These are phyloP conservation scores for Lophiostoma macrostomum DNA, from an alignment of 495 filamentous ascomycete species.

Conservation along the genomic window DNA sequence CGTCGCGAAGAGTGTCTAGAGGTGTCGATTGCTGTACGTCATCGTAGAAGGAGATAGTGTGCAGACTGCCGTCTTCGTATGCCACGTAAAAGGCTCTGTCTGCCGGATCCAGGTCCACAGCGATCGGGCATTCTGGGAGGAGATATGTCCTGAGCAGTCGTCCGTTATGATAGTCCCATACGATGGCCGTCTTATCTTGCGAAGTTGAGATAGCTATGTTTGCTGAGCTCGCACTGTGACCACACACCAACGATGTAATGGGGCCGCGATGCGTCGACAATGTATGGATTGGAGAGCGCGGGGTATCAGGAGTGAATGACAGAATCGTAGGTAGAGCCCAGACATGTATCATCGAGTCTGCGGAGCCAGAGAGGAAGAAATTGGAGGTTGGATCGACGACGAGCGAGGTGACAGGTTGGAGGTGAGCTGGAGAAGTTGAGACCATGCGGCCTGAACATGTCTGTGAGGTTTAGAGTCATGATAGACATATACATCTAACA, in stretches of 20 bases:
- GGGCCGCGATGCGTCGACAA: constrained; percentile 77
- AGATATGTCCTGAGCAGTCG: constrained; percentile 73
- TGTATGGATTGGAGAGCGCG: constrained; percentile 55
- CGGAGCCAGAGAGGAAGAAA: constrained; percentile 81
- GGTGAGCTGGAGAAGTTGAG: constrained; percentile 80
- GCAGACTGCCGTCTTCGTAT: constrained; percentile 78
- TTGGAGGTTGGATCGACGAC: constrained; percentile 67
- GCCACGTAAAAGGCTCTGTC: constrained; percentile 79
- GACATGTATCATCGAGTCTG: constrained; percentile 83
- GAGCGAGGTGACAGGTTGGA: constrained; percentile 78
- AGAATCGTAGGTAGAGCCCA: constrained; percentile 79
- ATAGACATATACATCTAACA: background rate
- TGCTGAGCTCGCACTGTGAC: constrained; percentile 63
- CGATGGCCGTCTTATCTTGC: constrained; percentile 74
- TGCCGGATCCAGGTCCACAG: constrained; percentile 74
- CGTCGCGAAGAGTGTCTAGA: constrained; percentile 26
- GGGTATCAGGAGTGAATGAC: constrained; percentile 52
- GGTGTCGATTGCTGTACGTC: constrained; percentile 7
- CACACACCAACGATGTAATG: constrained; percentile 66
- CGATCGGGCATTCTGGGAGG: constrained; percentile 66
- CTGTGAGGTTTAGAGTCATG: constrained; percentile 43
- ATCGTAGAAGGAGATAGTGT: constrained; percentile 72
- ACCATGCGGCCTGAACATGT: constrained; percentile 82
- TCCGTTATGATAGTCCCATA: constrained; percentile 86
- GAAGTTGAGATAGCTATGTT: constrained; percentile 77